phyloP scores from a whole-genome alignment of 169 alveolate species.

The Eimeria falciformis region DNA sequence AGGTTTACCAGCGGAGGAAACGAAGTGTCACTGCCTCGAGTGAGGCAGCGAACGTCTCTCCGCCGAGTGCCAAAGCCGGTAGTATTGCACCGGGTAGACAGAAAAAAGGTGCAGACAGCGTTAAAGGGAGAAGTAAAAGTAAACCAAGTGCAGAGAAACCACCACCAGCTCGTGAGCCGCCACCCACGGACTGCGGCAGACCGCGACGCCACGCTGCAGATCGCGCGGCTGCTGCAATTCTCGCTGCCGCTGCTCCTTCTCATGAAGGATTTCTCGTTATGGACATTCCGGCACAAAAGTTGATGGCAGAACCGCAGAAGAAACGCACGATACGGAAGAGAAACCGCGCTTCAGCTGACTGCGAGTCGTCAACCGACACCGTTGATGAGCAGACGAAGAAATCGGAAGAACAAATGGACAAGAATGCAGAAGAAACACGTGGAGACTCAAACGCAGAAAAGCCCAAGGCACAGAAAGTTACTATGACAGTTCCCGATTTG shows the following conservation, averaged over 20 bases:
- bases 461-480: background rate
- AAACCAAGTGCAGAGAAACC: background rate
- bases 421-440: background rate
- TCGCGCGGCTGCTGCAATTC: conserved; percentile 14
- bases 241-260: conserved; percentile 9
- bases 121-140: background rate
- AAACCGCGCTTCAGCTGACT: background rate
- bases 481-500: background rate
- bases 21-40: background rate
- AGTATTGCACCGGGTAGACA: too few relatives aligned
- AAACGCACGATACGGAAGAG: background rate
- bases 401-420: background rate
- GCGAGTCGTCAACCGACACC: background rate
- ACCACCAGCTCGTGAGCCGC: background rate
- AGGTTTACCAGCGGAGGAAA: background rate
- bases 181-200: conserved; percentile 22
- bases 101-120: too few relatives aligned
- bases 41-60: too few relatives aligned
- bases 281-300: background rate
- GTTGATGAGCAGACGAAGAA: background rate
- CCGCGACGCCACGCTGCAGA: conserved; percentile 37
- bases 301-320: background rate
- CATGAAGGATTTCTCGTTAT: background rate
- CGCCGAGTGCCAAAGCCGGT: too few relatives aligned
- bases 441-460: background rate